These are phyloP conservation scores for Diutina mesorugosa DNA, from an alignment of 1,139 yeast genomes.

Conservation along the genomic window DNA sequence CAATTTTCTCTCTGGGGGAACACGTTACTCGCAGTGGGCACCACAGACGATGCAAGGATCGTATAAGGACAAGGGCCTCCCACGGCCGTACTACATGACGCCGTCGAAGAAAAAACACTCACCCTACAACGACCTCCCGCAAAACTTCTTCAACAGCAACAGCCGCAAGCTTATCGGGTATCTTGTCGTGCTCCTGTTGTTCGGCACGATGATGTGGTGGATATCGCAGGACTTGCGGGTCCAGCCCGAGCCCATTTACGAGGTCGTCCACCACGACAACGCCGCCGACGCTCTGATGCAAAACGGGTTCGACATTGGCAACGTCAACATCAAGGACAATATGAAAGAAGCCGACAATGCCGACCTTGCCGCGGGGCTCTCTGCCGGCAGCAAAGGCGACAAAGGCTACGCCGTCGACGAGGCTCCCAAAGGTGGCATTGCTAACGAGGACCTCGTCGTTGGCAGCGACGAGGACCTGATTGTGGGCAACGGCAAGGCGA, in stretches of 20 bases:
- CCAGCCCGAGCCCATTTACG: conserved; percentile 16
- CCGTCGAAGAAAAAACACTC: conserved; percentile 23
- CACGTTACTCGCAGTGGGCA: neutral
- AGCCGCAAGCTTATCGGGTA: conserved; percentile 28
- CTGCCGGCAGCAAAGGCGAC: conserved; percentile 29
- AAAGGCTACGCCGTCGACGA: conserved; percentile 30
- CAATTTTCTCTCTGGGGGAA: neutral
- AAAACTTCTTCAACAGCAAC: conserved; percentile 21
- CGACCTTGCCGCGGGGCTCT: conserved; percentile 30
- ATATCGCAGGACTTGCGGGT: conserved; percentile 25
- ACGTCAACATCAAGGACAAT: neutral
- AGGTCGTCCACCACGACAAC: conserved; percentile 12
- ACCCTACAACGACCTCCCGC: conserved; percentile 24
- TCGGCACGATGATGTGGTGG: conserved; percentile 24
- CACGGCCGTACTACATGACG: conserved; percentile 38
- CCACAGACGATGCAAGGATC: conserved; percentile 29
- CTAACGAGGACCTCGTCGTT: conserved; percentile 33
- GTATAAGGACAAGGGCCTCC: conserved; percentile 29
- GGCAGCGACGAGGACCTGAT: conserved; percentile 29
- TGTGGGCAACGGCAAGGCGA: conserved; percentile 8
- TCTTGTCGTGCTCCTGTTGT: conserved; percentile 20
- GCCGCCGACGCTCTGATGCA: neutral
- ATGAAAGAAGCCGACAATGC: conserved; percentile 5
- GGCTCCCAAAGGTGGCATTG: conserved; percentile 40
- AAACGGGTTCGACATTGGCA: neutral